Evolutionary conservation across 768 basidiomycete species (phyloP).

Genomic region (Cystobasidium ongulense): DNA sequence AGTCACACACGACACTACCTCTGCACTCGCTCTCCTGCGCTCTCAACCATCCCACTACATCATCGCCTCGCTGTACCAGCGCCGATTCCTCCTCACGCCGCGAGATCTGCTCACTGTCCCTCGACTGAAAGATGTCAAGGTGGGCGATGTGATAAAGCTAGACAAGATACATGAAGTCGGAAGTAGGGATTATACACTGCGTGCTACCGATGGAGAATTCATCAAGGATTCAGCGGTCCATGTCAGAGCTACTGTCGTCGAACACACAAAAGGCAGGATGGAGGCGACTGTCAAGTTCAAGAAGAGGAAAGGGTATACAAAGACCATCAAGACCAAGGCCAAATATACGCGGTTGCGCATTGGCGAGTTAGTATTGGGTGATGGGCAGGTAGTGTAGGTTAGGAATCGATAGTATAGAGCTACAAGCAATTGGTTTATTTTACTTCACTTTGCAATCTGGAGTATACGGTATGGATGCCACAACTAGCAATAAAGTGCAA

Average conservation of each 20-base stretch:
- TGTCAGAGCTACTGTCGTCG: slow-evolving; percentile 83
- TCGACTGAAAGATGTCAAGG: slow-evolving; percentile 69
- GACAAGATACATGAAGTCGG: slow-evolving; percentile 88
- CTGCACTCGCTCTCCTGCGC: slow-evolving; percentile 69
- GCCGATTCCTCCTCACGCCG: slow-evolving; percentile 79
- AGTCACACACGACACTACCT: background rate
- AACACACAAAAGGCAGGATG: slow-evolving; percentile 93
- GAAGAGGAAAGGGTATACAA: slow-evolving; percentile 93
- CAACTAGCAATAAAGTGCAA: too few species aligned
- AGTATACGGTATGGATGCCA: too few species aligned
- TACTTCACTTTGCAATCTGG: too few species aligned
- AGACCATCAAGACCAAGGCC: slow-evolving; percentile 86
- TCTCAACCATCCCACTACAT: slow-evolving; percentile 89
- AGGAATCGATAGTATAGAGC: background rate
- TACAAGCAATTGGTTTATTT: background rate
- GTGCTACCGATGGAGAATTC: slow-evolving; percentile 44
- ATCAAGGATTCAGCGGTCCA: slow-evolving; percentile 52
- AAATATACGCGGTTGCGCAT: slow-evolving; percentile 91
- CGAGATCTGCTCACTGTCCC: slow-evolving; percentile 90
- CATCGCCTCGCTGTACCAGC: slow-evolving; percentile 75
- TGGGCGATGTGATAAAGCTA: slow-evolving; percentile 75
- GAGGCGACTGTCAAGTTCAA: slow-evolving; percentile 92
- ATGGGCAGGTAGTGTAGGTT: background rate
- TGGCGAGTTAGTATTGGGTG: slow-evolving; percentile 60
- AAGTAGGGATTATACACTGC: slow-evolving; percentile 85